Percentiles rank a stretch among this genome's conserved stretches.
Conservation (phyloP, 1,284 basidiomycete genomes). For the Schizophyllum commune region DNA sequence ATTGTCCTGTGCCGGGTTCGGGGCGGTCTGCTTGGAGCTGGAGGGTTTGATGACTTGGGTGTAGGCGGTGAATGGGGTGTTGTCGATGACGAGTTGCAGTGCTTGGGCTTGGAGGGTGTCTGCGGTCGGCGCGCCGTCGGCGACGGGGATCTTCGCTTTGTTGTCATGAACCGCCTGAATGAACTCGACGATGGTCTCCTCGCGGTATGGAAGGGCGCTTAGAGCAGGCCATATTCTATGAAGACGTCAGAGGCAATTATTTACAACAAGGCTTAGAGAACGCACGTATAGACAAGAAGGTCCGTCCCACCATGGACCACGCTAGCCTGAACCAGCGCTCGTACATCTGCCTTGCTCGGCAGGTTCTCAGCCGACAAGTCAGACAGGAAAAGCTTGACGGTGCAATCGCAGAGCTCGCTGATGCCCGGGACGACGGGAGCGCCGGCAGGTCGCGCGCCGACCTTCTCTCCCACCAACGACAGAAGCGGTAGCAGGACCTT, state of each 20-base stretch:
- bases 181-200: neutral
- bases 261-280: neutral
- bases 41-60: too few species aligned
- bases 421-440: slow-evolving; percentile 1
- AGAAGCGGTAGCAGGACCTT: slow-evolving; percentile 1
- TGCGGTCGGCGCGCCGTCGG: neutral
- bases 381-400: neutral
- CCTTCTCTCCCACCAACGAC: neutral
- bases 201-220: neutral
- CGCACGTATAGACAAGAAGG: neutral
- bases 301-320: neutral
- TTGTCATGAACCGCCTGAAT: neutral
- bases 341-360: neutral
- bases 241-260: neutral
- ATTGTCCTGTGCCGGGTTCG: neutral
- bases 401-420: neutral
- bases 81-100: neutral
- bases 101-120: neutral
- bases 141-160: neutral
- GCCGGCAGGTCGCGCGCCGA: neutral
- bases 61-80: neutral
- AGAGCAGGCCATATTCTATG: neutral
- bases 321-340: neutral
- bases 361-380: neutral
- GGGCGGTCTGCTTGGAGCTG: too few species aligned